Evolutionary conservation across 768 basidiomycete species (phyloP).

Genomic region (Suillus ampliporus): DNA sequence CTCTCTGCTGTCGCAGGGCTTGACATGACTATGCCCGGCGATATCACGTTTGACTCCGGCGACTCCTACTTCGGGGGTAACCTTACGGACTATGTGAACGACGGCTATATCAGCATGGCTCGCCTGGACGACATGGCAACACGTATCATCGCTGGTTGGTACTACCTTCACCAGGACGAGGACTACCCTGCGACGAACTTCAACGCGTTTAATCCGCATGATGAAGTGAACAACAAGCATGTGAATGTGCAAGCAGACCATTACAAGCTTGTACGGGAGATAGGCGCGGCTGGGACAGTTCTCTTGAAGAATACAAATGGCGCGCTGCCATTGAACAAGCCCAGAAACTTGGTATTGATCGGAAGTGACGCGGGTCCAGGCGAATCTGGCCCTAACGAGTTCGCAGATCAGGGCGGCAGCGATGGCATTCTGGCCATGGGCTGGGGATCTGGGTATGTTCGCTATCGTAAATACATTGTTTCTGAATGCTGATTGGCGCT

Average conservation of each 20-base stretch:
- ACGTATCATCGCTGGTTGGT: slow-evolving; percentile 78
- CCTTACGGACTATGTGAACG: slow-evolving; percentile 69
- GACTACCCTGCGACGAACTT: slow-evolving; percentile 74
- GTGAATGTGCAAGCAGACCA: slow-evolving; percentile 77
- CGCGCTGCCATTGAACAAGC: slow-evolving; percentile 59
- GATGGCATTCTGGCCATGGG: slow-evolving; percentile 85
- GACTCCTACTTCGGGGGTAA: slow-evolving; percentile 70
- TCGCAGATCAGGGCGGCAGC: slow-evolving; percentile 57
- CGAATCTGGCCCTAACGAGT: slow-evolving; percentile 67
- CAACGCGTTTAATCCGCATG: slow-evolving; percentile 61
- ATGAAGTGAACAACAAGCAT: slow-evolving; percentile 60
- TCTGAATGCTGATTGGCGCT: not conserved
- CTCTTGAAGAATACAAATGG: slow-evolving; percentile 73
- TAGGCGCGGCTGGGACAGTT: slow-evolving; percentile 76
- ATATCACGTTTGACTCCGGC: slow-evolving; percentile 54
- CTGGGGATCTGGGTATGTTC: slow-evolving; percentile 74
- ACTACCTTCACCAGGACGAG: slow-evolving; percentile 60
- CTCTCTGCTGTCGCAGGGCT: slow-evolving; percentile 63
- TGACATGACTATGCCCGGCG: slow-evolving; percentile 80
- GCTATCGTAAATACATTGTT: not conserved
- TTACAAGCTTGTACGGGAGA: slow-evolving; percentile 65
- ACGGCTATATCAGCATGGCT: slow-evolving; percentile 68
- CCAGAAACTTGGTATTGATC: slow-evolving; percentile 57
- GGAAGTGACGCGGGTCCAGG: slow-evolving; percentile 67
- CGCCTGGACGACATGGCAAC: slow-evolving; percentile 84